These are phyloP conservation scores for Guadua angustifolia DNA, from an alignment of 176 grass and related monocot species.

Conservation along the genomic window DNA sequence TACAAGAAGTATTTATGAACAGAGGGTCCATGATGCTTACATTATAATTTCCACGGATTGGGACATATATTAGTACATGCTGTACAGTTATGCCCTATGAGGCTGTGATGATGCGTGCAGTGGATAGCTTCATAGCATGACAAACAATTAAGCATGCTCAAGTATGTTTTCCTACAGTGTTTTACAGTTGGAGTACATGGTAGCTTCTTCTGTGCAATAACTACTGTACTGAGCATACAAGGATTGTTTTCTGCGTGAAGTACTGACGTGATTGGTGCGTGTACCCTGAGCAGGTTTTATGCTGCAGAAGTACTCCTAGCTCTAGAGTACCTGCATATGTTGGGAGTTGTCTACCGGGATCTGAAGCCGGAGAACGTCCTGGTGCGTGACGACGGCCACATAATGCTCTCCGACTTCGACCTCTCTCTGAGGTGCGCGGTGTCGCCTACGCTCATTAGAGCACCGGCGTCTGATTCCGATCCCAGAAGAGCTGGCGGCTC, in stretches of 20 bases:
- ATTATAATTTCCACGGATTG: not conserved
- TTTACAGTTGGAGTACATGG: not conserved
- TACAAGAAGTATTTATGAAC: constrained; percentile 25
- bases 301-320: constrained; percentile 77
- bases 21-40: not conserved
- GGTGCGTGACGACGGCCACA: constrained; percentile 81
- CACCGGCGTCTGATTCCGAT: constrained; percentile 57
- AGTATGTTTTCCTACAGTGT: constrained; percentile 13
- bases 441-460: constrained; percentile 70
- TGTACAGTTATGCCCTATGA: not conserved
- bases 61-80: not conserved
- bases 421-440: constrained; percentile 74
- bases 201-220: not conserved
- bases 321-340: constrained; percentile 86
- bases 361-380: constrained; percentile 89
- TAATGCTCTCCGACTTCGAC: constrained; percentile 94
- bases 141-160: not conserved
- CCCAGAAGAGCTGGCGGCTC: constrained; percentile 45
- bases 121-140: constrained; percentile 16
- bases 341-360: constrained; percentile 82
- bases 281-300: constrained; percentile 68
- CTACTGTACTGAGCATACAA: not conserved
- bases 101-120: not conserved
- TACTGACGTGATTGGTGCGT: not conserved
- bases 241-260: not conserved